A percentile compares a stretch with the other conserved stretches of the same genome.
These are phyloP conservation scores for Fusarium nisikadoi DNA, from an alignment of 2,329 filamentous ascomycete genomes.

Conservation along the genomic window DNA sequence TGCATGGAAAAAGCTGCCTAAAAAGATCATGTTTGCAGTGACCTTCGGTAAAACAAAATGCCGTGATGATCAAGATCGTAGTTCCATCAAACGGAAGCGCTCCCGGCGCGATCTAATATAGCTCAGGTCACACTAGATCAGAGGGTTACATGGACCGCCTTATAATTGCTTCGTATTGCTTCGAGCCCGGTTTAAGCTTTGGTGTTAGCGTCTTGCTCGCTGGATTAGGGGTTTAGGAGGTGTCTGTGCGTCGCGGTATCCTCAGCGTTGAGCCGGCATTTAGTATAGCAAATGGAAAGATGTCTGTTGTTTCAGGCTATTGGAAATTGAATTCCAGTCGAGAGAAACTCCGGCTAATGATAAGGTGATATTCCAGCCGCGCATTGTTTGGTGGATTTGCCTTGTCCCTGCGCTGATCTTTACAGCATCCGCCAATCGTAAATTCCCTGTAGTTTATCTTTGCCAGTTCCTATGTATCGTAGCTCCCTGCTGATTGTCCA, in stretches of 20 bases:
- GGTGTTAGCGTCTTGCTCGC: not conserved
- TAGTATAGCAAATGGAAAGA: not conserved
- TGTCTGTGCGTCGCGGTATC: not conserved
- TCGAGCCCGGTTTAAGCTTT: not conserved
- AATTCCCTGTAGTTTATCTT: not conserved
- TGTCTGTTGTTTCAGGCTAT: not conserved
- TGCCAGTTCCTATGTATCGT: not conserved
- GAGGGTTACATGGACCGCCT: not conserved
- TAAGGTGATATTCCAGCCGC: not conserved
- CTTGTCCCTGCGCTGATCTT: not conserved
- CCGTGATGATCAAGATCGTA: not conserved
- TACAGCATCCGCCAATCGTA: not conserved
- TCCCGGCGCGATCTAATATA: not conserved
- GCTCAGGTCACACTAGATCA: not conserved
- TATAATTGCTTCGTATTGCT: not conserved
- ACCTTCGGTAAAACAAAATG: not conserved
- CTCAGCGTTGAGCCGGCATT: not conserved
- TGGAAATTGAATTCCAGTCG: not conserved
- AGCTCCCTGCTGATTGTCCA: too few species aligned
- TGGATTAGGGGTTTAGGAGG: not conserved
- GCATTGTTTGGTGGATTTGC: not conserved
- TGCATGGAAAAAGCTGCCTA: not conserved
- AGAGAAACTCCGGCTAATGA: not conserved
- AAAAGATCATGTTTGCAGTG: not conserved
- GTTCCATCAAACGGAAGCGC: not conserved